Percentiles rank a stretch among this genome's conserved stretches.
phyloP scores from a whole-genome alignment of 352 stramenopile genomes.

The Phytophthora ohioensis region DNA sequence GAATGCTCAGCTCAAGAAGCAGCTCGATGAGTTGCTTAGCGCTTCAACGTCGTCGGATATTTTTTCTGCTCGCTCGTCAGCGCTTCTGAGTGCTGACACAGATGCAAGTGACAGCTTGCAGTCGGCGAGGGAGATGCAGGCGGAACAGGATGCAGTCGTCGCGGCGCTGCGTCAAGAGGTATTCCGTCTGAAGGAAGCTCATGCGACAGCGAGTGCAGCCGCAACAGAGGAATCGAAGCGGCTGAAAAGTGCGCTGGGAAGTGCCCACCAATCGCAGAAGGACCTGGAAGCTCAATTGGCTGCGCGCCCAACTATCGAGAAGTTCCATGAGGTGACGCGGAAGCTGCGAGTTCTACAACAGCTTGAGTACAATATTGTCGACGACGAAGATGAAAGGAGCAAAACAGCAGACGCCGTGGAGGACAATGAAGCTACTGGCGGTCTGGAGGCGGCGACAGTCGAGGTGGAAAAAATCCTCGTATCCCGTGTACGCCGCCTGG shows the following conservation, averaged over 20 bases:
- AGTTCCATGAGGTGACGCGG: constrained; percentile 88
- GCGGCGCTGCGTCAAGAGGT: constrained; percentile 65
- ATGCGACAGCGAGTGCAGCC: constrained; percentile 35
- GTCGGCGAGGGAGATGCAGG: constrained; percentile 46
- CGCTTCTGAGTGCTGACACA: constrained; percentile 12
- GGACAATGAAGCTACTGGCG: constrained; percentile 24
- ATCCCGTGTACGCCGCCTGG: constrained; percentile 70
- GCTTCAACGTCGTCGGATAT: constrained; percentile 33
- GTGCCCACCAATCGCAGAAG: constrained; percentile 35
- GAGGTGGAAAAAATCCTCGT: constrained; percentile 75
- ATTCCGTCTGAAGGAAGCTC: constrained; percentile 61
- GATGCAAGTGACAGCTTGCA: constrained; percentile 25
- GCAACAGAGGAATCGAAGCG: constrained; percentile 41
- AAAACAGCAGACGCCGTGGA: constrained; percentile 23
- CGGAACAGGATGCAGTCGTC: constrained; percentile 66
- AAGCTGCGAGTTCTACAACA: constrained; percentile 94
- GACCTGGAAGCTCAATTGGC: constrained; percentile 52
- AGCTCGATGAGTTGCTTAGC: constrained; percentile 79
- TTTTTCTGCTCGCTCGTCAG: constrained; percentile 13
- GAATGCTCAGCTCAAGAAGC: constrained; percentile 85
- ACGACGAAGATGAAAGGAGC: constrained; percentile 63
- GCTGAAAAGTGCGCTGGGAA: constrained; percentile 46
- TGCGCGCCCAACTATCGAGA: constrained; percentile 85
- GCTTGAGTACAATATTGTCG: constrained; percentile 90
- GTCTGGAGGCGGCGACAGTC: constrained; percentile 42